Conservation (phyloP, 2,329 filamentous ascomycete species). For the Chalara sp. region DNA sequence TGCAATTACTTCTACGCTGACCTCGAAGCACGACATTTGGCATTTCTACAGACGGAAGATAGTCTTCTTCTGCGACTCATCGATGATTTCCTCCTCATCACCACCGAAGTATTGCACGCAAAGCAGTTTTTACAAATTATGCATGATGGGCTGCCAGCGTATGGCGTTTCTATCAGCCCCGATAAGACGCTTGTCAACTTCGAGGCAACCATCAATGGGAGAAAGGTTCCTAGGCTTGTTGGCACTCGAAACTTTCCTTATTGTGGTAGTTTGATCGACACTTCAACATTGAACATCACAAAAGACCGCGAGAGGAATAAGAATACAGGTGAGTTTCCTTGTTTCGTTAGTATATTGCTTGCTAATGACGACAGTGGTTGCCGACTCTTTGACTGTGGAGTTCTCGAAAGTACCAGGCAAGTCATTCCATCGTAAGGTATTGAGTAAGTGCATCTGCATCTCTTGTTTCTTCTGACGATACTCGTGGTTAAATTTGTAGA, state of each 20-base stretch:
- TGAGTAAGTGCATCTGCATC: constrained; percentile 43
- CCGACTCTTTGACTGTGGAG: constrained; percentile 74
- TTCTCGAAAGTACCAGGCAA: constrained; percentile 64
- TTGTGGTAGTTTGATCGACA: constrained; percentile 76
- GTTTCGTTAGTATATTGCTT: constrained; percentile 20
- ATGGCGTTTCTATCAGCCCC: constrained; percentile 71
- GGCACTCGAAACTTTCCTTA: constrained; percentile 65
- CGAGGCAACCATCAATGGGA: constrained; percentile 49
- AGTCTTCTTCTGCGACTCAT: constrained; percentile 74
- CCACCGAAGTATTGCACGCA: constrained; percentile 60
- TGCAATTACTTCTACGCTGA: constrained; percentile 97
- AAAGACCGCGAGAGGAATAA: constrained; percentile 56
- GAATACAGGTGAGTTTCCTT: constrained; percentile 38
- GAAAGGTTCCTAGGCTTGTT: constrained; percentile 43
- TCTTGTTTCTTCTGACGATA: constrained; percentile 1
- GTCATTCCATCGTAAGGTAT: constrained; percentile 72
- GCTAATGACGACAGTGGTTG: constrained; percentile 37
- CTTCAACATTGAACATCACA: constrained; percentile 63
- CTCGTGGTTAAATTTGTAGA: no score
- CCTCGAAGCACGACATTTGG: constrained; percentile 63
- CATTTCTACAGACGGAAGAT: constrained; percentile 53
- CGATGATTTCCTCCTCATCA: constrained; percentile 91
- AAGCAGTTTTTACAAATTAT: constrained; percentile 69
- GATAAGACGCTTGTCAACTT: constrained; percentile 85
- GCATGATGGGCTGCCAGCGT: constrained; percentile 70